Conservation (phyloP, 1,139 yeast species). For the Candida freyschussii region DNA sequence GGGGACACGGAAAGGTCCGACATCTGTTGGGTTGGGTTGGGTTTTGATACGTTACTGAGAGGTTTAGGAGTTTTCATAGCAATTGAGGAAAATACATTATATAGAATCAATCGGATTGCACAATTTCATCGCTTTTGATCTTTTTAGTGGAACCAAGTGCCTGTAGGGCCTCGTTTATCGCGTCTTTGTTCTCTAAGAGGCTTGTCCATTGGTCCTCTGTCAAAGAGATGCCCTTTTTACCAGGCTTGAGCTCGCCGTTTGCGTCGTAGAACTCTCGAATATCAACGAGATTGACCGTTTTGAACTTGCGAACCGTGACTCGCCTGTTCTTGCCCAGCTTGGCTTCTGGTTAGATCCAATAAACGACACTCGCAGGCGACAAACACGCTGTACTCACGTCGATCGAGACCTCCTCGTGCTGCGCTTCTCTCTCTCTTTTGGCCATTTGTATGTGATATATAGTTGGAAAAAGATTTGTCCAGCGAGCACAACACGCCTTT, state of each 20-base stretch:
- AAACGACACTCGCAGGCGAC: no score
- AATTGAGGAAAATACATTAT: no score
- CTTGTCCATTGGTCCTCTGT: slow-evolving; percentile 66
- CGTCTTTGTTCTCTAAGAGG: slow-evolving; percentile 46
- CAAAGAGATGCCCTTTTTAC: slow-evolving; percentile 79
- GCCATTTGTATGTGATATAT: slow-evolving; percentile 3
- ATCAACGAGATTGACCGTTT: slow-evolving; percentile 62
- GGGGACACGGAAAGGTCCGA: no score
- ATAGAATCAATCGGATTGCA: no score
- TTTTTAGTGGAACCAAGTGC: no score
- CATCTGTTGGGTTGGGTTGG: no score
- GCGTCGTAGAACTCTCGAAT: slow-evolving; percentile 78
- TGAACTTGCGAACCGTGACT: slow-evolving; percentile 67
- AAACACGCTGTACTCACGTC: slow-evolving; percentile 5
- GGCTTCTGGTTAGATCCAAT: slow-evolving; percentile 4
- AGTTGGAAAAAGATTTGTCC: background rate
- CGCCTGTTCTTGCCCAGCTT: slow-evolving; percentile 64
- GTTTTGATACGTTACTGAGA: no score
- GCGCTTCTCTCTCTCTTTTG: slow-evolving; percentile 10
- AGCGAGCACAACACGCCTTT: no score
- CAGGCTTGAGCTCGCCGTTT: slow-evolving; percentile 62
- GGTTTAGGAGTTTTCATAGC: no score
- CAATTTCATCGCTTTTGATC: no score
- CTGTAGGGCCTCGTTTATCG: slow-evolving; percentile 63
- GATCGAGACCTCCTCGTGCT: slow-evolving; percentile 1